Evolutionary conservation across 306 rosid species (phyloP).

Genomic region (Prunus fruticosa): DNA sequence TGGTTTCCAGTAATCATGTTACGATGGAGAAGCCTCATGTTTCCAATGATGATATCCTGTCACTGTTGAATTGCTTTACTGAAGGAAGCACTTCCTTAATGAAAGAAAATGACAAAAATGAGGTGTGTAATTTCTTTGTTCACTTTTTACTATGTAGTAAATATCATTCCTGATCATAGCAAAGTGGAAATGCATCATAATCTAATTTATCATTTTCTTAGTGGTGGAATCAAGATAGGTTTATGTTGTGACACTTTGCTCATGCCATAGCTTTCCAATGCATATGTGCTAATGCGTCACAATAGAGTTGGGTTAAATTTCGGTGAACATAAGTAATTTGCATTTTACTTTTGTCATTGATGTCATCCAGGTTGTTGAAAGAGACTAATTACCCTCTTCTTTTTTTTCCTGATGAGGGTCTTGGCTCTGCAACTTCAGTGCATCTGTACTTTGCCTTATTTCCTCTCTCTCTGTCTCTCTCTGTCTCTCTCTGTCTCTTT

Average conservation of each 20-base stretch:
- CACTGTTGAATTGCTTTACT: conserved; percentile 9
- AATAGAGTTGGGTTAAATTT: background rate
- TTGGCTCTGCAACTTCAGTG: too few species aligned
- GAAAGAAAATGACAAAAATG: conserved; percentile 14
- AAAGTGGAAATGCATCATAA: background rate
- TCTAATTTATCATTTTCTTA: background rate
- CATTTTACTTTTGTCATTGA: background rate
- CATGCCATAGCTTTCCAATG: background rate
- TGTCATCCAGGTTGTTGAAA: background rate
- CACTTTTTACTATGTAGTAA: background rate
- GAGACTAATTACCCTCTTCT: background rate
- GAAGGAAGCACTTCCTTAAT: conserved; percentile 8
- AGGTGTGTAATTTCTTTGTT: conserved; percentile 34
- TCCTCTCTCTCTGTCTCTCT: too few species aligned
- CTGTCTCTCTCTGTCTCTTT: too few species aligned
- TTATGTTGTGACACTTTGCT: background rate
- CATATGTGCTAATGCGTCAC: background rate
- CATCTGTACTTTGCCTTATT: too few species aligned
- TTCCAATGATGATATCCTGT: conserved; percentile 16
- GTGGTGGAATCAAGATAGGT: background rate
- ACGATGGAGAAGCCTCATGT: conserved; percentile 10
- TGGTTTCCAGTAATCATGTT: conserved; percentile 5
- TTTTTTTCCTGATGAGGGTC: too few species aligned
- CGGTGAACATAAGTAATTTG: too few species aligned
- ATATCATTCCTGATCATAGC: background rate